Conservation (phyloP, 345 rosid species). For the Arabidopsis arenosa region DNA sequence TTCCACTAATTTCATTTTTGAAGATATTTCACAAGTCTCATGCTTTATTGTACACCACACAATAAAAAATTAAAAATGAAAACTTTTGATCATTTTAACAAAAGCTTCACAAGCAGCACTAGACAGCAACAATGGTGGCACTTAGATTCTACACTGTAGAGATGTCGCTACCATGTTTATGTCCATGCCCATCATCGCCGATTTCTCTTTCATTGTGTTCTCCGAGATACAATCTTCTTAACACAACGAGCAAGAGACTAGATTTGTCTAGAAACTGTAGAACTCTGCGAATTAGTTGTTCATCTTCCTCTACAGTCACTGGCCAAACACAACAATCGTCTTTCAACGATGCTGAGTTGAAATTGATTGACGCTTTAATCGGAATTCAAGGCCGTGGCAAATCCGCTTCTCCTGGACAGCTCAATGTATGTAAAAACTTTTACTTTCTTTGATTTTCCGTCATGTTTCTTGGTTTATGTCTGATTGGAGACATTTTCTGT, state of each 20-base stretch:
- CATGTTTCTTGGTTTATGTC: constrained; percentile 15
- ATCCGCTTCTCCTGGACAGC: constrained; percentile 80
- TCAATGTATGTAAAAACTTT: constrained; percentile 50
- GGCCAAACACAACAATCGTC: constrained; percentile 47
- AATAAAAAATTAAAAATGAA: constrained; percentile 32
- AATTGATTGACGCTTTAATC: constrained; percentile 76
- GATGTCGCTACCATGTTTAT: constrained; percentile 37
- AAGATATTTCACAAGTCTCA: constrained; percentile 13
- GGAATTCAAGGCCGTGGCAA: constrained; percentile 97
- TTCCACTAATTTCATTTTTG: constrained; percentile 18
- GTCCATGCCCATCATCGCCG: constrained; percentile 37
- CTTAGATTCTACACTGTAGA: constrained; percentile 31
- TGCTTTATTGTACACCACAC: constrained; percentile 45
- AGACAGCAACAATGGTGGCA: constrained; percentile 34
- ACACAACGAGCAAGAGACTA: background rate
- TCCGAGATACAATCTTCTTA: constrained; percentile 24
- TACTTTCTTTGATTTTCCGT: background rate
- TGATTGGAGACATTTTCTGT: constrained; percentile 11
- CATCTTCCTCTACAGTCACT: constrained; percentile 42
- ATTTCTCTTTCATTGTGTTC: constrained; percentile 30
- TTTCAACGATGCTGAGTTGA: constrained; percentile 69
- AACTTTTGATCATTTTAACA: constrained; percentile 14
- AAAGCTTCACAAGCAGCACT: constrained; percentile 1
- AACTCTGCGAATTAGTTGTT: constrained; percentile 33
- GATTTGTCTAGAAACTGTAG: constrained; percentile 14